phyloP scores from a whole-genome alignment of 495 filamentous ascomycete genomes.

The Hypomontagnella submonticulosa region DNA sequence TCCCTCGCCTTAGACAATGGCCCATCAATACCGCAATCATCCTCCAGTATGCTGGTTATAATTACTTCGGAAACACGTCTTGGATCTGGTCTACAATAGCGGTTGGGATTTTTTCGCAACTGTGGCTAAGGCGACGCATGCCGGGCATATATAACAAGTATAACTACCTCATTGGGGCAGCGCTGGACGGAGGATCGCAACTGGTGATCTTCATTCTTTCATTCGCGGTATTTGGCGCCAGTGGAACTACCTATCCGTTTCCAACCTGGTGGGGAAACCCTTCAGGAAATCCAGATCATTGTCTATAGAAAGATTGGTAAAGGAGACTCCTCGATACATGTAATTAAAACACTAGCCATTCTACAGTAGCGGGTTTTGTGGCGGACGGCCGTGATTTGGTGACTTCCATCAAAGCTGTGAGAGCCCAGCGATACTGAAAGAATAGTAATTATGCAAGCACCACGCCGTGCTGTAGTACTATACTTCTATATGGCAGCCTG shows the following conservation, averaged over 20 bases:
- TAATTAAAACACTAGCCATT: no score
- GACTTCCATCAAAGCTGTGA: no score
- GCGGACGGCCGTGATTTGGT: no score
- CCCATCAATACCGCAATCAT: conserved; percentile 56
- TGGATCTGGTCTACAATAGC: conserved; percentile 54
- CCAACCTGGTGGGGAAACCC: conserved; percentile 65
- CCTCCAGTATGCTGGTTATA: conserved; percentile 57
- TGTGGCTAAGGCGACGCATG: conserved; percentile 61
- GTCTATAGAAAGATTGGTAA: conserved; percentile 5
- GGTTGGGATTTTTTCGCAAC: conserved; percentile 61
- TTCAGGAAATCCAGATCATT: conserved; percentile 31
- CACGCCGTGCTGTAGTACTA: no score
- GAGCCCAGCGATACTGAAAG: no score
- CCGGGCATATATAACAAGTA: conserved; percentile 67
- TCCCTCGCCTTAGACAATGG: conserved; percentile 42
- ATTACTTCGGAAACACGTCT: conserved; percentile 56
- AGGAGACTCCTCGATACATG: no score
- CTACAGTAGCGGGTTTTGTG: no score
- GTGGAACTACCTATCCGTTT: conserved; percentile 50
- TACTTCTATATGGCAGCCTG: no score
- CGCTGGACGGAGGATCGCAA: conserved; percentile 65
- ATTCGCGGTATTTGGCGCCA: conserved; percentile 68
- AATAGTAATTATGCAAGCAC: no score
- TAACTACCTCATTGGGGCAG: conserved; percentile 65
- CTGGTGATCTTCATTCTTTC: conserved; percentile 66